Base-by-base conservation (phyloP, 176 grass and related monocot genomes). In the Lolium rigidum region DNA sequence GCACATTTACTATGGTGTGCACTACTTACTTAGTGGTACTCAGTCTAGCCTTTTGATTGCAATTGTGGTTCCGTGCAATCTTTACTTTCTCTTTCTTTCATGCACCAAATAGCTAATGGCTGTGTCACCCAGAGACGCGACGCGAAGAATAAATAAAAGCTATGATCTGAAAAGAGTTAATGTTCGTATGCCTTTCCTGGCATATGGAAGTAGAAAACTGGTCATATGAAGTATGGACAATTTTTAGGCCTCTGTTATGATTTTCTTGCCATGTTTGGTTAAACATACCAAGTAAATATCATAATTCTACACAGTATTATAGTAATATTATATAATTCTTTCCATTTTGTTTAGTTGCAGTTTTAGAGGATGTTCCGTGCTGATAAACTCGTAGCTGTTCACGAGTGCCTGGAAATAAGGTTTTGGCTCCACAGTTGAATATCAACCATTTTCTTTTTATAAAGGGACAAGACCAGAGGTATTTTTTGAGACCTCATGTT, bases 281-380 rank as follows among this genome's bases (percentile, higher is more conserved):
- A 51, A 5, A 55, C 56, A 57, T 20, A 20, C 41, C 56, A 20
- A 41, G 58, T 17, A 15, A 35, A 55, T 31, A 16, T n/a, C n/a
- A 71, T 25, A 28, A 63, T 43, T 43, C 41, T 43, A 43, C n/a
- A n/a, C 49, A 39, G 43, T 82, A 62, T 11, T 17, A 2, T 49
- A 20, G 22, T 4, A 38, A n/a, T 13, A 26, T 31, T 17, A 41
- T 49, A 28, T 60, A n/a, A 46, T 7, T 50, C 16, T 35, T 63
- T 71, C 18, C 43, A 11, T 37, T 63, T 70, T 78, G 7, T 31
- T 70, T 43, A 8, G 2, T 55, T 82, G 62, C 73, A 78, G 88
- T 37, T 49, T 66, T 4, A 58, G 57, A 74, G 49, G 24, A 79
- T 83, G 37, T 44, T 31, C 43, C 1, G 2, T 38, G 14, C 46